Percentiles rank a stretch among this genome's conserved stretches.
These are phyloP conservation scores for Keithomyces neogunnii DNA, from an alignment of 2,329 filamentous ascomycete species.

Conservation along the genomic window DNA sequence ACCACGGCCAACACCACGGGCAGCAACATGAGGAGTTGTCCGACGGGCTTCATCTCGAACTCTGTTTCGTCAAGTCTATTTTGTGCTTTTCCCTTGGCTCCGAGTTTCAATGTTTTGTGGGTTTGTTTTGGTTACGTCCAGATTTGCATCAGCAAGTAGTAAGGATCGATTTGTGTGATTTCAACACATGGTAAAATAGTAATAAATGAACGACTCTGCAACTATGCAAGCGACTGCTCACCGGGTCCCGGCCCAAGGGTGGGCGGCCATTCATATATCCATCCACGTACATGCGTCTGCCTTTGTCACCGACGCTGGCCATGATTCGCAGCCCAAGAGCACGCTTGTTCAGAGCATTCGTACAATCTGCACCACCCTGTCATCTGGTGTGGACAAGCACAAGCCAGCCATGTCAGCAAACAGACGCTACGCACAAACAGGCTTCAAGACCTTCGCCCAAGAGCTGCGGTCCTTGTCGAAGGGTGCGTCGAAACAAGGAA, in stretches of 20 bases:
- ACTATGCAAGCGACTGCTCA: neutral
- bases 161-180: neutral
- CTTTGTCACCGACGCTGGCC: no score
- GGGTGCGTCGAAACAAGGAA: neutral
- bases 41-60: constrained; percentile 2
- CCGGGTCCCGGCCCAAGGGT: neutral
- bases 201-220: neutral
- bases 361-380: neutral
- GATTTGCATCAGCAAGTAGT: neutral
- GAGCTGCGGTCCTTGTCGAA: neutral
- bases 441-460: neutral
- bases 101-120: neutral
- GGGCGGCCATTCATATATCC: neutral
- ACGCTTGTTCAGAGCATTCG: neutral
- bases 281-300: neutral
- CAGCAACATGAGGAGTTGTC: constrained; percentile 21
- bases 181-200: neutral
- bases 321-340: no score
- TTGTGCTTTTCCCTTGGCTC: no score
- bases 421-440: neutral
- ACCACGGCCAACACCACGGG: constrained; percentile 29
- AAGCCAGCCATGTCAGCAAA: neutral
- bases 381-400: no score
- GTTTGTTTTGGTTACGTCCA: neutral
- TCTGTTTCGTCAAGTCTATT: no score